Conservation (phyloP, 192 early-diverging fungal genomes). For the Funneliformis mosseae region DNA sequence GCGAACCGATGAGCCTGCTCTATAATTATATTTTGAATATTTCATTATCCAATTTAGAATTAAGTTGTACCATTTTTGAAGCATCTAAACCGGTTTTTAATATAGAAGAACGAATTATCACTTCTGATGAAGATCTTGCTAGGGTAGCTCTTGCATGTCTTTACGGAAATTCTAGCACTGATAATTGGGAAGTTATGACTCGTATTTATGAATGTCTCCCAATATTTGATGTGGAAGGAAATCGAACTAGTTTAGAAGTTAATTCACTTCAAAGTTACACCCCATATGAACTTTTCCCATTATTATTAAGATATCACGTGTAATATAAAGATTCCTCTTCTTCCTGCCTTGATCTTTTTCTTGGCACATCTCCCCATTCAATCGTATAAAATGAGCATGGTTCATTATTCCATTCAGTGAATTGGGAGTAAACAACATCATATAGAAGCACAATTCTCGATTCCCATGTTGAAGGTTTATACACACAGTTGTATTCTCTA, state of each 20-base stretch:
- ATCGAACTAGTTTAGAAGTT: conserved; percentile 26
- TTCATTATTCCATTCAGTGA: conserved; percentile 6
- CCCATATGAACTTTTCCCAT: conserved; percentile 38
- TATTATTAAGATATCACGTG: no score
- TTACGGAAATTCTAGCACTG: conserved; percentile 49
- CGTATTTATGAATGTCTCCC: conserved; percentile 61
- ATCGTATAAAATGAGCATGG: not conserved
- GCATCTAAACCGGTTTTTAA: conserved; percentile 51
- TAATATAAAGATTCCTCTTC: not conserved
- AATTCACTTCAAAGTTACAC: conserved; percentile 22
- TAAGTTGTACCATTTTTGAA: conserved; percentile 52
- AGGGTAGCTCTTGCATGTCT: conserved; percentile 51
- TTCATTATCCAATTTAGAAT: conserved; percentile 44
- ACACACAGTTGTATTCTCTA: not conserved
- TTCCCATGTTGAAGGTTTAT: not conserved
- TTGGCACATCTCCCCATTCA: conserved; percentile 2
- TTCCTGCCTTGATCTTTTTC: not conserved
- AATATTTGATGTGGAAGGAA: conserved; percentile 47
- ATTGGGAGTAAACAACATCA: conserved; percentile 2
- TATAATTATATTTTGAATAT: conserved; percentile 51
- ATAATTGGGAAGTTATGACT: conserved; percentile 48
- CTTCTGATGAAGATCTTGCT: conserved; percentile 52
- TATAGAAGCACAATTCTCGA: not conserved
- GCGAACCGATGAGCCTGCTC: conserved; percentile 40
- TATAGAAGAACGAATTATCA: conserved; percentile 54